Evolutionary conservation across 2,329 filamentous ascomycete species (phyloP).

Genomic region (Talaromyces piceae): DNA sequence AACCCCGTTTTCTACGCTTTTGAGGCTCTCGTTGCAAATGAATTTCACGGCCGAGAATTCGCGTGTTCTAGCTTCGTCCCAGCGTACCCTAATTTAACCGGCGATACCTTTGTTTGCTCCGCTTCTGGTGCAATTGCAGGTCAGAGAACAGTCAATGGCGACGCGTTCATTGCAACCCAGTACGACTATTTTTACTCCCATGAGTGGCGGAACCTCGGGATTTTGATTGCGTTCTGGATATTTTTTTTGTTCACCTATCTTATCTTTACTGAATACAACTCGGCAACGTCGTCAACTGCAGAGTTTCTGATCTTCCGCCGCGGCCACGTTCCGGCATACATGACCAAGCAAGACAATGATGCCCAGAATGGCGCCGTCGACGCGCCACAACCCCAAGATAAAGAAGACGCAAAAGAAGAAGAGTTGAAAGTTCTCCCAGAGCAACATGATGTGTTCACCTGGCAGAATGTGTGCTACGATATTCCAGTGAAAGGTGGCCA

Average conservation of each 20-base stretch:
- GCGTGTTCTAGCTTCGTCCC: conserved; percentile 47
- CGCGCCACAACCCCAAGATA: conserved; percentile 6
- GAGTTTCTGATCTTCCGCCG: conserved; percentile 65
- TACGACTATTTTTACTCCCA: conserved; percentile 53
- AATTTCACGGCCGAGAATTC: conserved; percentile 53
- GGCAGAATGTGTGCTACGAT: conserved; percentile 74
- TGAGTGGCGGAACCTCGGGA: conserved; percentile 62
- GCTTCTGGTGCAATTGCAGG: conserved; percentile 51
- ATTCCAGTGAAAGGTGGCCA: conserved; percentile 68
- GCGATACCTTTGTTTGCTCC: conserved; percentile 42
- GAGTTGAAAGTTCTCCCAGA: conserved; percentile 38
- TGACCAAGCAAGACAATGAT: conserved; percentile 14
- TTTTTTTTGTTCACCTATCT: conserved; percentile 58
- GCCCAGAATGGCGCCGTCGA: conserved; percentile 13
- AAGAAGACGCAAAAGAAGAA: conserved; percentile 10
- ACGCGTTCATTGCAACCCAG: conserved; percentile 46
- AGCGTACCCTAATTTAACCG: conserved; percentile 37
- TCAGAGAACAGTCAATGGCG: conserved; percentile 51
- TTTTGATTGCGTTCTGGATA: conserved; percentile 55
- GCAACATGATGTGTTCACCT: conserved; percentile 72
- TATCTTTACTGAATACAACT: conserved; percentile 31
- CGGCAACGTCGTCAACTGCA: conserved; percentile 63
- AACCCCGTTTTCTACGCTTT: conserved; percentile 61
- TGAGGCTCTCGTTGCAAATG: conserved; percentile 51
- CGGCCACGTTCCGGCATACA: conserved; percentile 36